Percentiles rank a stretch among this genome's conserved stretches.
Evolutionary conservation across 1,139 yeast genomes (phyloP).

Genomic region (Sugiyamaella xylanicola): DNA sequence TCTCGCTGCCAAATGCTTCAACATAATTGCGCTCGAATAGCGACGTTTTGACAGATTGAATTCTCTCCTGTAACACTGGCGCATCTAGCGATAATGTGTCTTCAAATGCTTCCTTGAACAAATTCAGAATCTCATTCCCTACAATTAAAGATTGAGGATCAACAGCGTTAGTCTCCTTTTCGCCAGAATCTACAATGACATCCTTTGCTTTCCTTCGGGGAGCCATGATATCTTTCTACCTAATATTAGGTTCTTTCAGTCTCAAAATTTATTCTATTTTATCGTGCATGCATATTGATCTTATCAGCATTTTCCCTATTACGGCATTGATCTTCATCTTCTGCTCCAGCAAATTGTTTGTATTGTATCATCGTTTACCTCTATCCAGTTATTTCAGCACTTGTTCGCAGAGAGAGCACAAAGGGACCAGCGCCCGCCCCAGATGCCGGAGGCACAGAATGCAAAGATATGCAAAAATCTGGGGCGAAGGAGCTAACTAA

Average conservation of each 20-base stretch:
- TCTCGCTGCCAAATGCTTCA: conserved; percentile 65
- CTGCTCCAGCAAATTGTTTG: too few species aligned
- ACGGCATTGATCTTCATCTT: neutral
- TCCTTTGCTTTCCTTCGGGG: conserved; percentile 3
- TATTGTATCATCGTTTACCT: neutral
- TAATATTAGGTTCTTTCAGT: neutral
- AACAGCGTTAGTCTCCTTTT: neutral
- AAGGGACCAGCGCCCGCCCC: too few species aligned
- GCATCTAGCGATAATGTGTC: conserved; percentile 29
- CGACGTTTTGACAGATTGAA: conserved; percentile 71
- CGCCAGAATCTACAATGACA: neutral
- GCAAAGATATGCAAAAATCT: too few species aligned
- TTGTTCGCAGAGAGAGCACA: too few species aligned
- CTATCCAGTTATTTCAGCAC: neutral
- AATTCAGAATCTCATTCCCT: conserved; percentile 31
- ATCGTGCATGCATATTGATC: neutral
- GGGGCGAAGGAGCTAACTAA: neutral
- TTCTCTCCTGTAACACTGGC: conserved; percentile 33
- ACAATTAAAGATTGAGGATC: conserved; percentile 9
- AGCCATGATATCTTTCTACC: conserved; percentile 2
- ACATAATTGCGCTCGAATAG: conserved; percentile 69
- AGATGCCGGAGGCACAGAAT: too few species aligned
- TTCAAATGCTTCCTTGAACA: conserved; percentile 34
- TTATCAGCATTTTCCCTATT: neutral
- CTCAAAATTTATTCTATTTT: neutral